Conservation (phyloP, 2,329 filamentous ascomycete species). For the Aspergillus persii region DNA sequence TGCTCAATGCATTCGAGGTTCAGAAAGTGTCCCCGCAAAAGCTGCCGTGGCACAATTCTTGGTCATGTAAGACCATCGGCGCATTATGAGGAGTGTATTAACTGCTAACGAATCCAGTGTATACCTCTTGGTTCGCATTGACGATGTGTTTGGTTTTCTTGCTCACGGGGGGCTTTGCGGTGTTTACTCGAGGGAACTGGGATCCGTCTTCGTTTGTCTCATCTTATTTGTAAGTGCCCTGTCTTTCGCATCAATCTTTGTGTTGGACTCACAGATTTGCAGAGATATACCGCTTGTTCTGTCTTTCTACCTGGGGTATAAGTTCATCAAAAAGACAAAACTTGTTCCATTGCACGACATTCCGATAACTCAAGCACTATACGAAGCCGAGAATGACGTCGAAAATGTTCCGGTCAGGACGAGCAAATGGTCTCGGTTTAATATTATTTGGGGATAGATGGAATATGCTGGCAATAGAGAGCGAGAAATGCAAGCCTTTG, state of each 20-base stretch:
- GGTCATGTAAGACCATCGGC: slow-evolving; percentile 52
- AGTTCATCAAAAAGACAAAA: slow-evolving; percentile 62
- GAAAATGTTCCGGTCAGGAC: slow-evolving; percentile 32
- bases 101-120: slow-evolving; percentile 40
- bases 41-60: slow-evolving; percentile 63
- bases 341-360: slow-evolving; percentile 52
- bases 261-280: background rate
- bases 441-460: slow-evolving; percentile 35
- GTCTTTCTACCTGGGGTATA: slow-evolving; percentile 61
- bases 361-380: slow-evolving; percentile 53
- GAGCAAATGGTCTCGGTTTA: slow-evolving; percentile 28
- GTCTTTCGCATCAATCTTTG: background rate
- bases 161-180: slow-evolving; percentile 66
- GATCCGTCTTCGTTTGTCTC: slow-evolving; percentile 58
- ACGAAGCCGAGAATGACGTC: slow-evolving; percentile 41
- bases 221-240: slow-evolving; percentile 58
- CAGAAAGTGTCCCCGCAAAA: slow-evolving; percentile 53
- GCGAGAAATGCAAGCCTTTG: too few relatives aligned
- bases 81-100: background rate
- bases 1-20: slow-evolving; percentile 54
- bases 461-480: background rate
- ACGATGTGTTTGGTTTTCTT: slow-evolving; percentile 62
- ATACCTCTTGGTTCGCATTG: slow-evolving; percentile 61
- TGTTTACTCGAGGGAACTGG: slow-evolving; percentile 62
- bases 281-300: slow-evolving; percentile 62